Evolutionary conservation across 257 asterid species (phyloP).

Genomic region (Vinca minor): DNA sequence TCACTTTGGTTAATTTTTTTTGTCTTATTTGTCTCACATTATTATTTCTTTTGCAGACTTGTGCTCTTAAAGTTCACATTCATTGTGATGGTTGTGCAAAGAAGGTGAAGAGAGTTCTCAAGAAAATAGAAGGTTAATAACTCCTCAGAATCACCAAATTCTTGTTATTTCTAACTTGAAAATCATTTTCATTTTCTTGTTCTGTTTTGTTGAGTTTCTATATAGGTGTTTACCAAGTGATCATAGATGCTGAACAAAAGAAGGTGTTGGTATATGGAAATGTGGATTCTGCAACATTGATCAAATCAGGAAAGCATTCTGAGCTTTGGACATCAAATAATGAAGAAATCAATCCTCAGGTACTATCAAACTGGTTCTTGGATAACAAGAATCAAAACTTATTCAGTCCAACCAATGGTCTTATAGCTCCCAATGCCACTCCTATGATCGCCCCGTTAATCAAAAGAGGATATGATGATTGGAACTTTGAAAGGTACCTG

Average conservation of each 20-base stretch:
- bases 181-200: neutral
- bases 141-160: too few relatives aligned
- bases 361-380: slow-evolving; percentile 12
- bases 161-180: neutral
- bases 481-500: slow-evolving; percentile 18
- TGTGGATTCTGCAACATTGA: slow-evolving; percentile 29
- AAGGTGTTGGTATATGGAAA: slow-evolving; percentile 27
- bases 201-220: too few relatives aligned
- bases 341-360: slow-evolving; percentile 9
- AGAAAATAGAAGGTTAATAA: slow-evolving; percentile 43
- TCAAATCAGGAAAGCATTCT: slow-evolving; percentile 48
- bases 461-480: slow-evolving; percentile 12
- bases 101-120: slow-evolving; percentile 55
- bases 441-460: slow-evolving; percentile 11
- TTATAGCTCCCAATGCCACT: slow-evolving; percentile 10
- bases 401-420: slow-evolving; percentile 12
- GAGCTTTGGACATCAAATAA: slow-evolving; percentile 34
- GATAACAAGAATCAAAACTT: slow-evolving; percentile 18
- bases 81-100: slow-evolving; percentile 62
- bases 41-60: slow-evolving; percentile 29
- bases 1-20: neutral
- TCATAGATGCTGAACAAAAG: slow-evolving; percentile 29
- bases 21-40: neutral
- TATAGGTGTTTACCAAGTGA: slow-evolving; percentile 53
- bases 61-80: slow-evolving; percentile 56